phyloP scores from a whole-genome alignment of 768 basidiomycete genomes.

The Rickenella mellea region DNA sequence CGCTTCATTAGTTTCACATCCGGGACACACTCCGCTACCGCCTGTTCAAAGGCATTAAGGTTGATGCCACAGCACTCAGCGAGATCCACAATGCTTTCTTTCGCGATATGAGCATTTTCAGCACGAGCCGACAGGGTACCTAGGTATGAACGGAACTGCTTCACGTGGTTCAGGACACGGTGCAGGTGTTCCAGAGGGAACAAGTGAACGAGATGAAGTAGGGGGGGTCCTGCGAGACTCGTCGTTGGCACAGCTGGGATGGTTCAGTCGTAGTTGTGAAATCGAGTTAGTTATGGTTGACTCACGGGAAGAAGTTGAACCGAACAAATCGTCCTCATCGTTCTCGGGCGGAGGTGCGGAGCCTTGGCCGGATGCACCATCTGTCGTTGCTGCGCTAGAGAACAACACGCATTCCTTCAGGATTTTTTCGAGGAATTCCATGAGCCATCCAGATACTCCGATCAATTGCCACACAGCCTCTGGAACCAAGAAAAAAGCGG shows the following conservation, averaged over 20 bases:
- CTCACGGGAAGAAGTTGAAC: constrained; percentile 14
- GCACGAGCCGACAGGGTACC: constrained; percentile 42
- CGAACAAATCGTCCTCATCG: constrained; percentile 17
- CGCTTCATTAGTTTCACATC: constrained; percentile 17
- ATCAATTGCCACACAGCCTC: constrained; percentile 70
- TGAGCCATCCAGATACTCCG: constrained; percentile 50
- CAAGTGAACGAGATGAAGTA: constrained; percentile 28
- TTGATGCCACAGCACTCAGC: constrained; percentile 60
- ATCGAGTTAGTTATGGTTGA: neutral
- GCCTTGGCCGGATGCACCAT: constrained; percentile 2
- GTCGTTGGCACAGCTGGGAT: constrained; percentile 3
- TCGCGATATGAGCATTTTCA: constrained; percentile 57
- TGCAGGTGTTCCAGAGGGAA: constrained; percentile 53
- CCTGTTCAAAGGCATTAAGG: constrained; percentile 36
- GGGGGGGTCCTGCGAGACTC: constrained; percentile 6
- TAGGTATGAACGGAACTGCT: constrained; percentile 45
- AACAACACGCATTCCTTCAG: constrained; percentile 42
- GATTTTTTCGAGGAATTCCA: constrained; percentile 51
- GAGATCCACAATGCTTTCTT: constrained; percentile 50
- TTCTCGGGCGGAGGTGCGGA: constrained; percentile 4
- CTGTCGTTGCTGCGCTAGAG: constrained; percentile 13
- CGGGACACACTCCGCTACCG: constrained; percentile 31
- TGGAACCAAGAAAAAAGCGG: constrained; percentile 18
- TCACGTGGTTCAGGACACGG: constrained; percentile 44
- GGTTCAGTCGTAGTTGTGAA: neutral